Percentiles rank a stretch among this genome's conserved stretches.
Conservation (phyloP, 768 basidiomycete genomes). For the Leccinum incarnatum region DNA sequence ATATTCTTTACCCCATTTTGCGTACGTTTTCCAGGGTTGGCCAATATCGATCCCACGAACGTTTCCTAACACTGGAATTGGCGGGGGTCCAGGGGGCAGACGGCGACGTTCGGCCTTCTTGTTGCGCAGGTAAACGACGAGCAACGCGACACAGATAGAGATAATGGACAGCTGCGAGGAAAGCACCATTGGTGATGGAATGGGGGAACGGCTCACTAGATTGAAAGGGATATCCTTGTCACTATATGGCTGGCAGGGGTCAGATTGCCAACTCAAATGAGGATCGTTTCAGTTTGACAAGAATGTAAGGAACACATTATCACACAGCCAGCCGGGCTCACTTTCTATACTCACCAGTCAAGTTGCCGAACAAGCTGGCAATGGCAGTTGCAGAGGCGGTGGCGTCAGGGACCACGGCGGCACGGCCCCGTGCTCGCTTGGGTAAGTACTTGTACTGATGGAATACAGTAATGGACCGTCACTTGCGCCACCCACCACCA, state of each 20-base stretch:
- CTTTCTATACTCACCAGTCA: not conserved
- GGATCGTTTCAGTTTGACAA: not conserved
- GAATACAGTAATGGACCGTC: no score
- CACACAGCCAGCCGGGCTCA: not conserved
- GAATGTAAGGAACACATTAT: not conserved
- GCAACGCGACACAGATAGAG: slow-evolving; percentile 7
- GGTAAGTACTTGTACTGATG: no score
- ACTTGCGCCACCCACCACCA: no score
- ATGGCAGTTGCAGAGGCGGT: no score
- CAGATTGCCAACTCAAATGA: not conserved
- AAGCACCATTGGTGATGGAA: slow-evolving; percentile 2
- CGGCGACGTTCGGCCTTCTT: slow-evolving; percentile 6
- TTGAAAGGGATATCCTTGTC: not conserved
- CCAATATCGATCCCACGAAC: slow-evolving; percentile 15
- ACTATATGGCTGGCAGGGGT: not conserved
- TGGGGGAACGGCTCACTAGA: not conserved
- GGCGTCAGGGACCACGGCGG: no score
- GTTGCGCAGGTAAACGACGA: slow-evolving; percentile 11
- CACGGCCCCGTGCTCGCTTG: no score
- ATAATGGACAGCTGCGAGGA: slow-evolving; percentile 1
- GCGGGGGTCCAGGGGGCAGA: slow-evolving; percentile 24
- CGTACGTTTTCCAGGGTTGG: slow-evolving; percentile 23
- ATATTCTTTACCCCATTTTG: slow-evolving; percentile 20
- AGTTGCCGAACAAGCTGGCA: not conserved
- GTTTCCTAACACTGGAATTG: slow-evolving; percentile 21